phyloP scores from a whole-genome alignment of 2,329 filamentous ascomycete genomes.

The Neofusicoccum parvum region DNA sequence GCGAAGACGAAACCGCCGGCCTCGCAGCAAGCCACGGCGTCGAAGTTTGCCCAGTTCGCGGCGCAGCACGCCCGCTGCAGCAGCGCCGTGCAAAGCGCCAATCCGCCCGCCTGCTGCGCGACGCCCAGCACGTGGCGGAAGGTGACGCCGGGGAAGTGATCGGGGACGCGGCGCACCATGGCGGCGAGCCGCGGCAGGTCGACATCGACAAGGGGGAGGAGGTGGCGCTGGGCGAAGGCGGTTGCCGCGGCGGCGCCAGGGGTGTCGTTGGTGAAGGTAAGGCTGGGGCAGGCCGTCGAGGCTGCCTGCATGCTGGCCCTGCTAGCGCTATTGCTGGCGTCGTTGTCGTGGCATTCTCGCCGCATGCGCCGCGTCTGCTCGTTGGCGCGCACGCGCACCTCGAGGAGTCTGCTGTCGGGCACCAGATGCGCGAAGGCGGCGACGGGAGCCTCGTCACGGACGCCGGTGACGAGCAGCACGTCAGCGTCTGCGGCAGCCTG shows the following conservation, averaged over 20 bases:
- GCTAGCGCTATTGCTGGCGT: conserved; percentile 20
- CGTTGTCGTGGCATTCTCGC: conserved; percentile 27
- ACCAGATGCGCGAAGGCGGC: conserved; percentile 58
- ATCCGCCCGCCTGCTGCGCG: conserved; percentile 52
- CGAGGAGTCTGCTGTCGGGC: conserved; percentile 55
- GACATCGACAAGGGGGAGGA: conserved; percentile 52
- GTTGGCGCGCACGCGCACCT: conserved; percentile 53
- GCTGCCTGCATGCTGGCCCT: conserved; percentile 24
- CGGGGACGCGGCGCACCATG: conserved; percentile 53
- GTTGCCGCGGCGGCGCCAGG: conserved; percentile 42
- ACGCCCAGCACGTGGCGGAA: conserved; percentile 64
- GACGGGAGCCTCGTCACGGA: conserved; percentile 64
- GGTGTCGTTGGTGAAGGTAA: conserved; percentile 57
- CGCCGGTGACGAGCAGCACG: conserved; percentile 63
- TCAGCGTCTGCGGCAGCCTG: conserved; percentile 46
- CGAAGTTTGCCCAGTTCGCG: conserved; percentile 51
- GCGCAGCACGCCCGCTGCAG: conserved; percentile 50
- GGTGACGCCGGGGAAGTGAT: conserved; percentile 56
- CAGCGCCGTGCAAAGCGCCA: conserved; percentile 55
- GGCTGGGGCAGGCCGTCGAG: conserved; percentile 38
- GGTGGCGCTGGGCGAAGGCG: conserved; percentile 44
- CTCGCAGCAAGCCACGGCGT: conserved; percentile 57
- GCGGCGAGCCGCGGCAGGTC: conserved; percentile 50
- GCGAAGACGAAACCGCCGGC: conserved; percentile 61
- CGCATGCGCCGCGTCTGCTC: conserved; percentile 42